These are phyloP conservation scores for Neurospora cerealis DNA, from an alignment of 495 filamentous ascomycete genomes.

Conservation along the genomic window DNA sequence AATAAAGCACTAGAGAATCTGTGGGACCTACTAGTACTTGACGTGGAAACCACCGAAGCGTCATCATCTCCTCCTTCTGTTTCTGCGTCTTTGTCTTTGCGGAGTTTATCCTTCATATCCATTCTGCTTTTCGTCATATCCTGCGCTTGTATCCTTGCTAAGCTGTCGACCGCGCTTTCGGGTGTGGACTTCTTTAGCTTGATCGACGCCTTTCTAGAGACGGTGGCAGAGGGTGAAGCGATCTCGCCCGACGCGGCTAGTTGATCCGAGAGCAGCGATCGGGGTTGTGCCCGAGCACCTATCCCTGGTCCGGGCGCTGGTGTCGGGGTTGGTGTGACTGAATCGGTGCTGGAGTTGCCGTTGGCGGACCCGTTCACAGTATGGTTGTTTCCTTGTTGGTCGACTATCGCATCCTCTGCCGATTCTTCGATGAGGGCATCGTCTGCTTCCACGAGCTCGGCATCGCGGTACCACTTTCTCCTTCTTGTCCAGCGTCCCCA, in stretches of 20 bases:
- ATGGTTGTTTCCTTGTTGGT: slow-evolving; percentile 5
- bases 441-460: slow-evolving; percentile 77
- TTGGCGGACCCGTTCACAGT: slow-evolving; percentile 9
- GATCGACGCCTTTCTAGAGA: neutral
- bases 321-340: slow-evolving; percentile 4
- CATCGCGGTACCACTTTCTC: slow-evolving; percentile 92
- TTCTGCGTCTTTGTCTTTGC: slow-evolving; percentile 1
- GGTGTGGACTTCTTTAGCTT: neutral
- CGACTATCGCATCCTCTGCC: slow-evolving; percentile 22
- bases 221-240: neutral
- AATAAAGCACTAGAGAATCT: slow-evolving; percentile 8
- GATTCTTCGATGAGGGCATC: slow-evolving; percentile 29
- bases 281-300: neutral
- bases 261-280: neutral
- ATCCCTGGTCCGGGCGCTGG: neutral
- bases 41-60: slow-evolving; percentile 21
- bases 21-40: slow-evolving; percentile 14
- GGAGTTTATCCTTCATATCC: neutral
- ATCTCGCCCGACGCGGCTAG: neutral
- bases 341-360: slow-evolving; percentile 12
- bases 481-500: slow-evolving; percentile 94
- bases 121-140: neutral
- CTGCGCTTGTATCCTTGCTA: neutral
- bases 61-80: slow-evolving; percentile 12
- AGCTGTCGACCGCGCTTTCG: neutral